These are phyloP conservation scores for Colletotrichum coccodes DNA, from an alignment of 2,329 filamentous ascomycete genomes.

Conservation along the genomic window DNA sequence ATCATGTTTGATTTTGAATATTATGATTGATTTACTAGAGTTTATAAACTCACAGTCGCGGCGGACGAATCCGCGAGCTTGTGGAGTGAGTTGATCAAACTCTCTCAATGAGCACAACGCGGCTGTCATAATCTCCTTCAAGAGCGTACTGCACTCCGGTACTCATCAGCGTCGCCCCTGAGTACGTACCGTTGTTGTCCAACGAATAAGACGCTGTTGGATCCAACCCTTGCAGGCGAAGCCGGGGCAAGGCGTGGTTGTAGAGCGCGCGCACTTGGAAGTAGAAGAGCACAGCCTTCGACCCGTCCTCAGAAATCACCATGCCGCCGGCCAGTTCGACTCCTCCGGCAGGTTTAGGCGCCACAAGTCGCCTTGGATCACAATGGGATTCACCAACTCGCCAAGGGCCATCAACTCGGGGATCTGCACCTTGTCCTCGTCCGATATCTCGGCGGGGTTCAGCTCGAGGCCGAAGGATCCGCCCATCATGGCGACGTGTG, in stretches of 20 bases:
- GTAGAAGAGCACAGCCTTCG: slow-evolving; percentile 64
- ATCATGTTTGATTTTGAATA: not conserved
- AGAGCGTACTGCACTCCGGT: slow-evolving; percentile 65
- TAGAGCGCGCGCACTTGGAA: slow-evolving; percentile 66
- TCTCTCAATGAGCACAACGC: slow-evolving; percentile 64
- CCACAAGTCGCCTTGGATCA: slow-evolving; percentile 69
- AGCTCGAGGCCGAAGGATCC: slow-evolving; percentile 74
- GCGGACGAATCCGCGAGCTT: not conserved
- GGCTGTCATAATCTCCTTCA: slow-evolving; percentile 65
- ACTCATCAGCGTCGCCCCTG: slow-evolving; percentile 71
- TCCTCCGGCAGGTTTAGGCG: slow-evolving; percentile 66
- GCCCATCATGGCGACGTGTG: slow-evolving; percentile 75
- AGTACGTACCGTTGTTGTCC: slow-evolving; percentile 60
- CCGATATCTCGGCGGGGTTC: slow-evolving; percentile 61
- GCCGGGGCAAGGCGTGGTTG: slow-evolving; percentile 62
- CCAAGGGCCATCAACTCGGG: slow-evolving; percentile 64
- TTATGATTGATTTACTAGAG: not conserved
- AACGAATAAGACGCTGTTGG: slow-evolving; percentile 59
- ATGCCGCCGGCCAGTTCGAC: slow-evolving; percentile 70
- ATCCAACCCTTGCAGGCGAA: slow-evolving; percentile 68
- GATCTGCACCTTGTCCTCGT: slow-evolving; percentile 62
- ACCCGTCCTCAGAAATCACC: slow-evolving; percentile 64
- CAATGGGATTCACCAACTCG: slow-evolving; percentile 67
- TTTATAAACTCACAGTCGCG: not conserved
- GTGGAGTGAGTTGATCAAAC: slow-evolving; percentile 35